Base-by-base conservation (phyloP, 352 stramenopile species). In the Globisporangium cylindrosporum region DNA sequence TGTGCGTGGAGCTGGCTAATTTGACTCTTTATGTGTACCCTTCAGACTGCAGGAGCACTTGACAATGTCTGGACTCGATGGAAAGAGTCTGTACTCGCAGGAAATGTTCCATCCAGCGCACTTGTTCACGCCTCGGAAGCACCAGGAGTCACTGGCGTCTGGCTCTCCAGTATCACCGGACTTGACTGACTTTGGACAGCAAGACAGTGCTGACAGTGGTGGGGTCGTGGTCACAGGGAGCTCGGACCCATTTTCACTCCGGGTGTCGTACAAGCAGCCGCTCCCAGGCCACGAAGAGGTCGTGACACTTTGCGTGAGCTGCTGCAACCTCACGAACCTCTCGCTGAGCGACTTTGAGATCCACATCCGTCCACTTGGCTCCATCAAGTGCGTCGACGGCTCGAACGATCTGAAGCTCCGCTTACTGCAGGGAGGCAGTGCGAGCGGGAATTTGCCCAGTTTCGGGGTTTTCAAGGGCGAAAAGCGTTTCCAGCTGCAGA, bases 301-400 rank as follows among this genome's bases (percentile, higher is more conserved):
- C 2, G 59, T 93, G 12, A 66, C 73, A 25, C 63, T 93, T 0
- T 73, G 73, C 5, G 63, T 95, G 14, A 80, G 71, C 8, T 89
- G 76, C 63, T 89, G 78, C 71, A 95, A 95, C 59, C 76, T 88
- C 32, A 91, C 74, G 60, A 92, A 76, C 46, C 64, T 91, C 10
- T 9, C 84, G 0, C 72, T 93, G 3, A 81, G 57, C 36, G 83
- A 91, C 43, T 85, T 94, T 64, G 82, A 89, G 73, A 74, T 94
- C 61, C 78, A 81, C 3, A 75, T 93, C 55, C 80, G 72, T 3
- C 69, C 80, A 3, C 57, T 82, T 18, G 81, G 79, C 1, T 70
- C 77, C 3, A 74, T 82, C 24, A 79, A 81, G 34, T 91, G 78
- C 51, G 68, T 89, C 10, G 83, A 90, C n/a, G 24, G 62, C 8